Conservation (phyloP, 495 filamentous ascomycete genomes). For the Pseudotulostoma volvatum region DNA sequence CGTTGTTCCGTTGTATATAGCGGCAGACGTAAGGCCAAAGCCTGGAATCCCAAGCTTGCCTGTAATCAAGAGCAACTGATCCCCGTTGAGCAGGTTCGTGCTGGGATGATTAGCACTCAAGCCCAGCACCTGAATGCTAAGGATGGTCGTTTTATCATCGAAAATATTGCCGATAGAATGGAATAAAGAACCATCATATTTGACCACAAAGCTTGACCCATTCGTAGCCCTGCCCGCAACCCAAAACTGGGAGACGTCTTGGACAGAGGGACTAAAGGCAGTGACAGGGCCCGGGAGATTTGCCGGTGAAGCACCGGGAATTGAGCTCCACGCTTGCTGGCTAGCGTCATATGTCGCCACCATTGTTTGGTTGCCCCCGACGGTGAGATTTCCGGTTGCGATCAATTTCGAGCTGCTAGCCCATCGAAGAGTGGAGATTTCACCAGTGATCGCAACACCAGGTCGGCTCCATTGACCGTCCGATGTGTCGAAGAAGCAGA, state of each 20-base stretch:
- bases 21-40: slow-evolving; percentile 78
- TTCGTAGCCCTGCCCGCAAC: slow-evolving; percentile 49
- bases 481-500: slow-evolving; percentile 60
- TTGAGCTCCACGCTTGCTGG: slow-evolving; percentile 43
- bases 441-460: slow-evolving; percentile 50
- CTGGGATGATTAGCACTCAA: slow-evolving; percentile 47
- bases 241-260: slow-evolving; percentile 58
- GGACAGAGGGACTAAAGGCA: slow-evolving; percentile 53
- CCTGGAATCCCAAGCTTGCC: slow-evolving; percentile 57
- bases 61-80: slow-evolving; percentile 63
- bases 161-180: slow-evolving; percentile 40
- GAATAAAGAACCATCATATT: slow-evolving; percentile 52
- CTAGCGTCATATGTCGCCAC: slow-evolving; percentile 60
- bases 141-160: slow-evolving; percentile 46
- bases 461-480: slow-evolving; percentile 62
- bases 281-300: slow-evolving; percentile 64
- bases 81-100: slow-evolving; percentile 42
- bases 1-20: slow-evolving; percentile 63
- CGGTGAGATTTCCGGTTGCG: slow-evolving; percentile 56
- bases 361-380: slow-evolving; percentile 45
- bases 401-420: slow-evolving; percentile 48
- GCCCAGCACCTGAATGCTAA: slow-evolving; percentile 64
- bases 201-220: slow-evolving; percentile 60
- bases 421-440: slow-evolving; percentile 60
- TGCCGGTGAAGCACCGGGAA: slow-evolving; percentile 40